Conservation (phyloP, 176 grass and related monocot genomes). For the Thinopyrum elongatum region DNA sequence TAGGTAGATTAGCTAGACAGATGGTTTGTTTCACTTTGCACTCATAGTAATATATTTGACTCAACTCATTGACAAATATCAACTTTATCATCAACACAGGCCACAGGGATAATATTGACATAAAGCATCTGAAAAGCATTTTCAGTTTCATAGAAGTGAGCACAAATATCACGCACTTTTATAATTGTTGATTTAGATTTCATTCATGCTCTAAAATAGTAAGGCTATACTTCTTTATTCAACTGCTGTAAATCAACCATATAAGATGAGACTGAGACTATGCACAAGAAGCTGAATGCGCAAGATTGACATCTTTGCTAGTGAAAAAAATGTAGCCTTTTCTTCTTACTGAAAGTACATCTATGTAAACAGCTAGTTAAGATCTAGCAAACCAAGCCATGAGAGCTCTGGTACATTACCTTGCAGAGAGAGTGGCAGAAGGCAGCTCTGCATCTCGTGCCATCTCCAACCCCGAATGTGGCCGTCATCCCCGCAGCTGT, state of each 20-base stretch:
- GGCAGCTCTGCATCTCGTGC: slow-evolving; percentile 65
- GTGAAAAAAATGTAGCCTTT: background rate
- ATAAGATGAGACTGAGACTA: background rate
- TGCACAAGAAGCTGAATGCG: background rate
- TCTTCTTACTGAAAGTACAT: background rate
- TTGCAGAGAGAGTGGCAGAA: slow-evolving; percentile 43
- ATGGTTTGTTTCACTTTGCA: background rate
- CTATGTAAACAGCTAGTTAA: background rate
- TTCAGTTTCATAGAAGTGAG: background rate
- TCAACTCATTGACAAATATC: background rate
- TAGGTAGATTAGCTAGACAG: background rate
- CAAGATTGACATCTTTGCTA: background rate
- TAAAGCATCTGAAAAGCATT: background rate
- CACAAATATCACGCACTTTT: background rate
- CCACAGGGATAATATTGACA: background rate
- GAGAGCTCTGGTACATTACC: slow-evolving; percentile 31
- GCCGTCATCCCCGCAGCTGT: slow-evolving; percentile 78
- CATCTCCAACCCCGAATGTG: slow-evolving; percentile 76
- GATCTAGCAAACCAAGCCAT: background rate
- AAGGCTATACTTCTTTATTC: background rate
- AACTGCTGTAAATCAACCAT: background rate
- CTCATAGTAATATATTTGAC: background rate
- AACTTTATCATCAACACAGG: background rate
- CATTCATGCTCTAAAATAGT: background rate
- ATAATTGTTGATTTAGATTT: background rate